These are phyloP conservation scores for sunflower (Helianthus annuus) DNA, from an alignment of 129 eudicot species.

Conservation along the genomic window HanXRQr2.0-SUNRISE NC_035442.2:160198305-160198804, in stretches of 20 bases:
- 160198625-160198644: no score
- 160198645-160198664: no score
- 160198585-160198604: no score
- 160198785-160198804: no score
- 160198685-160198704: no score
- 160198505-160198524: constrained; percentile 15
- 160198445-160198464: constrained; percentile 30
- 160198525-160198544: constrained; percentile 10
- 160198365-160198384: constrained; percentile 62
- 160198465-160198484: constrained; percentile 6
- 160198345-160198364: constrained; percentile 67
- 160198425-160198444: constrained; percentile 46
- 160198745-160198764: no score
- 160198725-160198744: no score
- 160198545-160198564: not conserved
- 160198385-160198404: constrained; percentile 49
- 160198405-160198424: constrained; percentile 45
- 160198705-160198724: no score
- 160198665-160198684: no score
- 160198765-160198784: no score
- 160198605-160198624: no score
- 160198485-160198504: constrained; percentile 14
- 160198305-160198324: constrained; percentile 72
- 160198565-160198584: not conserved
- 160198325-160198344: constrained; percentile 70